Conservation (phyloP, 768 basidiomycete species). For the Gloeophyllum trabeum region DNA sequence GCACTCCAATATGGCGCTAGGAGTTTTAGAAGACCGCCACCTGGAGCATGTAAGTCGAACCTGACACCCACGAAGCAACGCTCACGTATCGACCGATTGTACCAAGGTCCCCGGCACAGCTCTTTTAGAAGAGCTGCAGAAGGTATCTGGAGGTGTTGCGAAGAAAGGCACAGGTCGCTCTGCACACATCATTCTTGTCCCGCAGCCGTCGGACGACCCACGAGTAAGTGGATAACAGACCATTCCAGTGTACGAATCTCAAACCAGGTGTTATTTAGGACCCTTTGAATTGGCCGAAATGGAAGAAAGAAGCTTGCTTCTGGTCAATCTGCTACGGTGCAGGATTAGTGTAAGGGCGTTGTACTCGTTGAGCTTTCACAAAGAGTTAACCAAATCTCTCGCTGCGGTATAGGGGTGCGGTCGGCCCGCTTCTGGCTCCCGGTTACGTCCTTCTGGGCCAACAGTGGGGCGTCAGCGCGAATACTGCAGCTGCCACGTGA, state of each 20-base stretch:
- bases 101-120: background rate
- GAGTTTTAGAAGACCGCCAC: background rate
- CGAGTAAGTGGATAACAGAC: background rate
- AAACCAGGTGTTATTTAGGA: background rate
- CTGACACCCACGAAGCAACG: no score
- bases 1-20: background rate
- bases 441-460: background rate
- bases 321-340: background rate
- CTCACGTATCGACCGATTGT: no score
- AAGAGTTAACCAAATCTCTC: no score
- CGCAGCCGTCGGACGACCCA: constrained; percentile 15
- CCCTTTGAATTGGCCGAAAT: background rate
- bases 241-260: background rate
- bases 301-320: background rate
- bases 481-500: background rate
- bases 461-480: background rate
- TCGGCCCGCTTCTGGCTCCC: background rate
- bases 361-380: no score
- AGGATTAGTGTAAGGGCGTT: background rate
- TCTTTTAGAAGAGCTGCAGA: background rate
- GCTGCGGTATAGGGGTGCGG: background rate
- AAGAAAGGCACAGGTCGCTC: constrained; percentile 11
- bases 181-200: constrained; percentile 13
- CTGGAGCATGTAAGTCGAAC: background rate
- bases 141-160: background rate